Percentiles rank a stretch among this genome's conserved stretches.
These are phyloP conservation scores for Syzygium syzygioides DNA, from an alignment of 441 rosid species.

Conservation along the genomic window DNA sequence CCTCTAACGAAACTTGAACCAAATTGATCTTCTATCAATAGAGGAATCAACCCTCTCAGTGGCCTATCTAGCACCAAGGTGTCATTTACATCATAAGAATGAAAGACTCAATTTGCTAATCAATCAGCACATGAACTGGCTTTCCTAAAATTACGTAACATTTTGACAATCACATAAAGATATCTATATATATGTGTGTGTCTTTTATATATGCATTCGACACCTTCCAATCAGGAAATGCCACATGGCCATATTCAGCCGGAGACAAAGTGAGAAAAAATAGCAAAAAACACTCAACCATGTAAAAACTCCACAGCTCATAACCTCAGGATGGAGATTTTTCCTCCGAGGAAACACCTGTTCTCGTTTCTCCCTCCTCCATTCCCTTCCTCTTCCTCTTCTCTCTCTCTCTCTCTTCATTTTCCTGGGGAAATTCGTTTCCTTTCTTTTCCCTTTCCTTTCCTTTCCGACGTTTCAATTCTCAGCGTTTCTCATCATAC, in stretches of 20 bases:
- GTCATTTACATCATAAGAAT: no score
- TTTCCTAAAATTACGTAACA: no score
- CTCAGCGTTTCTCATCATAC: not conserved
- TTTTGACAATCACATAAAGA: not conserved
- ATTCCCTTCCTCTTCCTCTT: not conserved
- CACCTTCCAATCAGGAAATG: not conserved
- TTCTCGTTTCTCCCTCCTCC: conserved; percentile 7
- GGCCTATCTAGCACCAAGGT: no score
- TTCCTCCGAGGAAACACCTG: conserved; percentile 18
- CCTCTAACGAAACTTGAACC: no score
- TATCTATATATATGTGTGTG: not conserved
- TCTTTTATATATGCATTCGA: not conserved
- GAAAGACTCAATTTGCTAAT: no score
- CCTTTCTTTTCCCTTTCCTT: conserved; percentile 4
- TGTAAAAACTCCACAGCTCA: not conserved
- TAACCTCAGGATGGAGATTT: conserved; percentile 29
- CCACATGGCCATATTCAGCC: not conserved
- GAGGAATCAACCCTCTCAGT: no score
- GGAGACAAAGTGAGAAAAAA: not conserved
- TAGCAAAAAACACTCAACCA: not conserved
- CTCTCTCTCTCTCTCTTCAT: conserved; percentile 1
- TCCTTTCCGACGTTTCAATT: not conserved
- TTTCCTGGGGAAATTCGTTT: not conserved
- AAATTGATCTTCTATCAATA: no score
- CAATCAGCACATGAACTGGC: no score